These are phyloP conservation scores for Colletotrichum eleusines DNA, from an alignment of 2,329 filamentous ascomycete species.

Conservation along the genomic window DNA sequence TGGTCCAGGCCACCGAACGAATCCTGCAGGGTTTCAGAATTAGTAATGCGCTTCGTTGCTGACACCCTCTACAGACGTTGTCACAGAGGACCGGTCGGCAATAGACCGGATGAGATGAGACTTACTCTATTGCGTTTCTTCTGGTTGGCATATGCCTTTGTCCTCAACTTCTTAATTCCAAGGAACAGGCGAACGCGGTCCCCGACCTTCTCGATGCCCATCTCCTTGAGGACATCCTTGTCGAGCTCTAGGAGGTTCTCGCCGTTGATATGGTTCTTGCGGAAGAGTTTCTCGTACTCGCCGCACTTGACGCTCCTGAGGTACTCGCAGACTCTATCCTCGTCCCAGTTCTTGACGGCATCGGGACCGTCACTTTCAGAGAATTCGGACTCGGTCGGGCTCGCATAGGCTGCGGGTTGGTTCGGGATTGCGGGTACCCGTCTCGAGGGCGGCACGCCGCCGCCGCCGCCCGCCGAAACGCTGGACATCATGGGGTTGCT, in stretches of 20 bases:
- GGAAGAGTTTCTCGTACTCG: conserved; percentile 91
- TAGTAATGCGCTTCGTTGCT: conserved; percentile 11
- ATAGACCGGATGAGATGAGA: conserved; percentile 27
- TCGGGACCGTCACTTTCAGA: conserved; percentile 84
- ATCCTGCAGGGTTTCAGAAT: conserved; percentile 67
- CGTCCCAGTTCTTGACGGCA: conserved; percentile 87
- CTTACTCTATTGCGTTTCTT: conserved; percentile 88
- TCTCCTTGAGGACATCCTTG: conserved; percentile 94
- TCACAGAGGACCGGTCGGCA: not conserved
- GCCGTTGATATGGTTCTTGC: conserved; percentile 95
- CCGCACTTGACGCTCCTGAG: conserved; percentile 90
- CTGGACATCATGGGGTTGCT: conserved; percentile 60
- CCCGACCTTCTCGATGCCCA: conserved; percentile 98
- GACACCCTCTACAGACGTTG: not conserved
- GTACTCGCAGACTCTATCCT: conserved; percentile 92
- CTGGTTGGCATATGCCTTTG: conserved; percentile 79
- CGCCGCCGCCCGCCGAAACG: conserved; percentile 60
- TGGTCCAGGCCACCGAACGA: conserved; percentile 85
- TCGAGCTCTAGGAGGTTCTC: conserved; percentile 98
- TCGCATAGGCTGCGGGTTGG: conserved; percentile 73
- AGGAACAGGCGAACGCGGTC: conserved; percentile 93
- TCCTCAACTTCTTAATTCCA: conserved; percentile 85
- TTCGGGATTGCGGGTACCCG: conserved; percentile 63
- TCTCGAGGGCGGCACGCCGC: conserved; percentile 64
- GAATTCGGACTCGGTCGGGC: conserved; percentile 93